Conservation (phyloP, 208 protist genomes). For the Angomonas deanei region DNA sequence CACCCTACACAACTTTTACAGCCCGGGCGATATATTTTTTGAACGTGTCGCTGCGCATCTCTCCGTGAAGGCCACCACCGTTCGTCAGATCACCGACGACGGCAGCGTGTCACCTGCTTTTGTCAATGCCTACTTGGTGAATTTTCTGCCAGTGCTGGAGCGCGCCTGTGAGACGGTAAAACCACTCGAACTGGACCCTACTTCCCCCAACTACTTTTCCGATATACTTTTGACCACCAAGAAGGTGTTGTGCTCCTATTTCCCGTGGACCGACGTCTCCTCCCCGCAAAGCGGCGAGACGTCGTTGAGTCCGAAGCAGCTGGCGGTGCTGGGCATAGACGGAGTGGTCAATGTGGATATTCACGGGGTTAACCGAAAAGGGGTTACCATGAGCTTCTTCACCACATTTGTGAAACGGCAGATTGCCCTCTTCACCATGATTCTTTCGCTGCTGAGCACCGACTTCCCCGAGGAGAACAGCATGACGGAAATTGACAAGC, state of each 20-base stretch:
- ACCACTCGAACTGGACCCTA: background rate
- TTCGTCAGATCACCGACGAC: background rate
- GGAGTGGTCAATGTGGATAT: background rate
- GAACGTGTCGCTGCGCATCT: background rate
- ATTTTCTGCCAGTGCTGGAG: background rate
- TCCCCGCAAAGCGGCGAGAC: background rate
- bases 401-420: background rate
- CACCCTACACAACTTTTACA: background rate
- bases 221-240: background rate
- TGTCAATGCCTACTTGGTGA: background rate
- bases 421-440: constrained; percentile 4
- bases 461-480: background rate
- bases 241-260: background rate
- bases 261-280: background rate
- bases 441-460: background rate
- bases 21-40: background rate
- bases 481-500: background rate
- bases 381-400: background rate
- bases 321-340: background rate
- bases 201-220: background rate
- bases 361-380: background rate
- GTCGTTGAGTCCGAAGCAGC: background rate
- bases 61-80: background rate
- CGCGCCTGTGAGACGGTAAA: background rate
- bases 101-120: background rate